phyloP scores from a whole-genome alignment of 192 early-diverging fungal species.

The Linnemannia schmuckeri region DNA sequence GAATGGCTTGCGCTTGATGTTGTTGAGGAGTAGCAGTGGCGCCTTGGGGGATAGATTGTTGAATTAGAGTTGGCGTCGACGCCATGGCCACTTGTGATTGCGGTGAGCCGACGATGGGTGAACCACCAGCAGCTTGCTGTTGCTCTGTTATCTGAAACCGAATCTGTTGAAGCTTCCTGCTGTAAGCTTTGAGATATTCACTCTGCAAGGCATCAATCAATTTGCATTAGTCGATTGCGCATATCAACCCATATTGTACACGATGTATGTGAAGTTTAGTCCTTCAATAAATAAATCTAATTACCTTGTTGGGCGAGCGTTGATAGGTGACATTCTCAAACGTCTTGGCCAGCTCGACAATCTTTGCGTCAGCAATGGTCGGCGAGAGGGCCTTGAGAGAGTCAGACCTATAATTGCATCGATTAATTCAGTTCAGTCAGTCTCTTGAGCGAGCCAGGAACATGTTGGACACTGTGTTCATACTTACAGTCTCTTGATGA shows the following conservation, averaged over 20 bases:
- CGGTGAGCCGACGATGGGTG: slow-evolving; percentile 44
- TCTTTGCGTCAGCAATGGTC: slow-evolving; percentile 39
- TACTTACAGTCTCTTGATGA: slow-evolving; percentile 41
- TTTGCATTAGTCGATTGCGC: neutral
- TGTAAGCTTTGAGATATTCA: slow-evolving; percentile 35
- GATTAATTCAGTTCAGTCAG: neutral
- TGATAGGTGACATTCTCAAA: slow-evolving; percentile 50
- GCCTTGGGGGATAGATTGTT: slow-evolving; percentile 11
- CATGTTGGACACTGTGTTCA: neutral
- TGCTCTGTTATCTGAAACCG: slow-evolving; percentile 29
- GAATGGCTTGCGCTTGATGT: slow-evolving; percentile 8
- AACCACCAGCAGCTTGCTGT: slow-evolving; percentile 25
- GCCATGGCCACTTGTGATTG: slow-evolving; percentile 34
- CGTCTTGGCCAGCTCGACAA: slow-evolving; percentile 45
- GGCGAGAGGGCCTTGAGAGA: slow-evolving; percentile 38
- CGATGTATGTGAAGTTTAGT: too few relatives aligned
- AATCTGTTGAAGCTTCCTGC: slow-evolving; percentile 46
- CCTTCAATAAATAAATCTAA: too few relatives aligned
- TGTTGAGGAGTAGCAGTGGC: slow-evolving; percentile 22
- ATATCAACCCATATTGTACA: neutral
- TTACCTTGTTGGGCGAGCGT: slow-evolving; percentile 33
- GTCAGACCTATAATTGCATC: slow-evolving; percentile 26
- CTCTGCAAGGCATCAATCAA: neutral
- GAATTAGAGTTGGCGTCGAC: slow-evolving; percentile 32
- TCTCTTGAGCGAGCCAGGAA: neutral